Conservation (phyloP, 345 rosid species). For the Populus euphratica region DNA sequence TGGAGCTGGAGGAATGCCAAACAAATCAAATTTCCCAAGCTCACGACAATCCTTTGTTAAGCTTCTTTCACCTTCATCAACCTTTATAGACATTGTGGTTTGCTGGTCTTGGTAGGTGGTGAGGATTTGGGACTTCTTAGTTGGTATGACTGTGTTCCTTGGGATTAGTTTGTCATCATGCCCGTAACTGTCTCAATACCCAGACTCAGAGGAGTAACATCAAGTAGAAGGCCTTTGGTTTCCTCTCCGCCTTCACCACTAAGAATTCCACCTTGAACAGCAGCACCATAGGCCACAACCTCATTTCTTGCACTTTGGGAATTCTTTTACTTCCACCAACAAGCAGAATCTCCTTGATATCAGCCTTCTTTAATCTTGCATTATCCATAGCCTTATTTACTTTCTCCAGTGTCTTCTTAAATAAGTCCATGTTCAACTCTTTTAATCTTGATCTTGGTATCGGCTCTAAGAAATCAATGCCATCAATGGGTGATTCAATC, state of each 20-base stretch:
- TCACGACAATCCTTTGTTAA: constrained; percentile 47
- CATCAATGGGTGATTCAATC: constrained; percentile 49
- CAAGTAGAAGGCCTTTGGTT: constrained; percentile 48
- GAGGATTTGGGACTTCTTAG: constrained; percentile 43
- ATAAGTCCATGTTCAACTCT: constrained; percentile 53
- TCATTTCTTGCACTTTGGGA: constrained; percentile 53
- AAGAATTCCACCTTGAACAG: constrained; percentile 51
- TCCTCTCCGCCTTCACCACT: constrained; percentile 48
- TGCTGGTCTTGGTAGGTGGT: constrained; percentile 55
- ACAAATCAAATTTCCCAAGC: constrained; percentile 50
- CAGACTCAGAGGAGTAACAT: constrained; percentile 45
- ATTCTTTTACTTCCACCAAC: constrained; percentile 67
- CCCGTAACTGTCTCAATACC: constrained; percentile 59
- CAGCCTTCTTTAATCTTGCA: constrained; percentile 38
- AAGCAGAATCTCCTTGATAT: constrained; percentile 51
- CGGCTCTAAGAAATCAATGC: constrained; percentile 55
- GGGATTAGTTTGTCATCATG: constrained; percentile 60
- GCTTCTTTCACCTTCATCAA: constrained; percentile 53
- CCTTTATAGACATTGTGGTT: constrained; percentile 45
- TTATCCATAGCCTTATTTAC: constrained; percentile 50
- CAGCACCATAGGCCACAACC: constrained; percentile 61
- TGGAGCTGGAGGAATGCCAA: constrained; percentile 58
- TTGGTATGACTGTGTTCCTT: constrained; percentile 49
- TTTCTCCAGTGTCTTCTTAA: constrained; percentile 48
- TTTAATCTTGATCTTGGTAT: constrained; percentile 52